Evolutionary conservation across 768 basidiomycete species (phyloP), one percentile per base, ranked within the genome.

Genomic region (Russula sp.): DNA sequence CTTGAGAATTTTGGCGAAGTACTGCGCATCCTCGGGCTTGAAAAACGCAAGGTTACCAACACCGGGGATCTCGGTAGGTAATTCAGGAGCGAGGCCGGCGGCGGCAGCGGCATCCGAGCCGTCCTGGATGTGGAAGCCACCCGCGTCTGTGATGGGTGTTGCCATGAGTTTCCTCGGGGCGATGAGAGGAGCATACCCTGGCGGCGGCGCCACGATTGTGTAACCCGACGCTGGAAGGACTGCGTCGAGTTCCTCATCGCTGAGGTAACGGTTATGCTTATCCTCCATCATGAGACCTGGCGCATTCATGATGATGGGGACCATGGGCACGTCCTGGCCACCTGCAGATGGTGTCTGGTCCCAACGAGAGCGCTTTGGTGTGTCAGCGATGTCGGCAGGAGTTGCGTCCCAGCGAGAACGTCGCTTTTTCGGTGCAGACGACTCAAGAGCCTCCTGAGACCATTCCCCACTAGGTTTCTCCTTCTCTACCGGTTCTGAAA

Each of bases 31-130:
- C 77, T 99, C 97, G 1, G 92, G 83, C 76, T 99, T 99, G 84
- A 99, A 94, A 80, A 99, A 98, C 6, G 95, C 93, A 52, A 99
- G 83, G 69, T 88, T 93, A 36, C 97, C 97, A 50, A 99, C 95
- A 34, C 97, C 97, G 30, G 95, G 94, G 67, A 99, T 98, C 73
- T 99, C 96, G 3, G 96, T 98, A 9, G 95, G 95, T 8, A 96
- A 76, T 70, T 99, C 96, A 7, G 91, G 90, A 24, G 90, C 91
- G 54, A 96, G 87, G 53, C 95, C 94, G 0, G 84, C 80, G 8
- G 93, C 89, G 24, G 90, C 92, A 14, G 90, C 91, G 18, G 90
- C 90, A 70, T 95, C 94, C 13, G 94, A 92, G 63, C 95, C 86
- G 67, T 98, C 95, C 76, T 97, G 93, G 61, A 97, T 96, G 67